phyloP scores from a whole-genome alignment of 257 asterid species.

The Solanum chilense region DNA sequence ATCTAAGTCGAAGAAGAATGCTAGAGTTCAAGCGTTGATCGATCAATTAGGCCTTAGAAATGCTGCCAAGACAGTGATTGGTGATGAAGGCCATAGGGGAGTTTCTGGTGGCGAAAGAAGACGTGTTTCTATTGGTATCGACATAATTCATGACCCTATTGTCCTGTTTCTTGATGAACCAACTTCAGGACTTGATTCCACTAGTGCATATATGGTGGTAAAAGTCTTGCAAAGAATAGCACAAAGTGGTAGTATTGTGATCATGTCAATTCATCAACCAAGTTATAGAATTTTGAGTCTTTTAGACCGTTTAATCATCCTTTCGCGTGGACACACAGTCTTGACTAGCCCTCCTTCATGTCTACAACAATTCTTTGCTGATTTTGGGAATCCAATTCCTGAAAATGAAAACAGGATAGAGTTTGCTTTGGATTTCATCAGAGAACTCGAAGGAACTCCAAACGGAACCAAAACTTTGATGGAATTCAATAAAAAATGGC shows the following conservation, averaged over 20 bases:
- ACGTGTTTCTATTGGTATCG: slow-evolving; percentile 32
- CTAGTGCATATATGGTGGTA: slow-evolving; percentile 57
- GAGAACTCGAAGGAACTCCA: slow-evolving; percentile 19
- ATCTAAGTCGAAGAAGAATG: slow-evolving; percentile 17
- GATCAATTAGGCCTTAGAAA: slow-evolving; percentile 26
- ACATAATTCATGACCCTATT: slow-evolving; percentile 36
- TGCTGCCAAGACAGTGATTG: slow-evolving; percentile 35
- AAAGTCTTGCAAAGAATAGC: slow-evolving; percentile 41
- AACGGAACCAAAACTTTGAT: slow-evolving; percentile 13
- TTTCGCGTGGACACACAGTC: slow-evolving; percentile 27
- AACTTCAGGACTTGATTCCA: slow-evolving; percentile 64
- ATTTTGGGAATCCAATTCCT: slow-evolving; percentile 25
- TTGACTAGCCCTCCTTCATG: slow-evolving; percentile 13
- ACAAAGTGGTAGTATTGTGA: slow-evolving; percentile 41
- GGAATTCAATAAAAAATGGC: slow-evolving; percentile 22
- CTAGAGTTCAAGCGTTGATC: slow-evolving; percentile 21
- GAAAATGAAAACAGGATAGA: slow-evolving; percentile 23
- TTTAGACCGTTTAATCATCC: slow-evolving; percentile 26
- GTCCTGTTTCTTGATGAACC: slow-evolving; percentile 57
- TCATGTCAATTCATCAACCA: slow-evolving; percentile 55
- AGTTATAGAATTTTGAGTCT: slow-evolving; percentile 14
- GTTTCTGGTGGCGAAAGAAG: slow-evolving; percentile 40
- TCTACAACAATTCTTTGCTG: slow-evolving; percentile 15
- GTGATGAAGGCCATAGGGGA: slow-evolving; percentile 38
- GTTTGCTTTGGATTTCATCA: slow-evolving; percentile 26